Conservation (phyloP, 768 basidiomycete genomes). For the Candolleomyces eurysporus region DNA sequence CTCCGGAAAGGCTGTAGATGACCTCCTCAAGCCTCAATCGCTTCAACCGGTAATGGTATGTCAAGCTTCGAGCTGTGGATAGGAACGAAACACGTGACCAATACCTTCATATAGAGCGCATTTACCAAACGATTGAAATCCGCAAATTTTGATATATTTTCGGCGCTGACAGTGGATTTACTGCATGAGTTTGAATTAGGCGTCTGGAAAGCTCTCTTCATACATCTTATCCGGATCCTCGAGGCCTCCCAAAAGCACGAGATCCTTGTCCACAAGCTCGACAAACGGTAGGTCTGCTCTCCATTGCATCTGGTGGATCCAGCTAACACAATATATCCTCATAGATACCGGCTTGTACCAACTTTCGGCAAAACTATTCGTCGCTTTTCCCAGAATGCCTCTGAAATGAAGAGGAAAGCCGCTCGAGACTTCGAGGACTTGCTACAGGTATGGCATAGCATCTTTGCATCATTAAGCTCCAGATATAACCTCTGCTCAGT, state of each 20-base stretch:
- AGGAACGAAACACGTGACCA: too few relatives aligned
- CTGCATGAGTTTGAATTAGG: constrained; percentile 39
- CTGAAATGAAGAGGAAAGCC: constrained; percentile 28
- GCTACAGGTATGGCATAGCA: constrained; percentile 25
- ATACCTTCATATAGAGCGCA: constrained; percentile 24
- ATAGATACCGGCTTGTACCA: constrained; percentile 21
- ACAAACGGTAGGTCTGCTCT: neutral
- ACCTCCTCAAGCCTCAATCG: neutral
- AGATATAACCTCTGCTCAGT: constrained; percentile 30
- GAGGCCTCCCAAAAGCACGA: constrained; percentile 19
- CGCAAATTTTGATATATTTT: constrained; percentile 23
- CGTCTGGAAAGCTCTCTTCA: constrained; percentile 32
- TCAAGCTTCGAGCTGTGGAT: neutral
- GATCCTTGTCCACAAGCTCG: constrained; percentile 13
- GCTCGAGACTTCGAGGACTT: constrained; percentile 38
- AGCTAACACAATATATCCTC: neutral
- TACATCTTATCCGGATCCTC: constrained; percentile 33
- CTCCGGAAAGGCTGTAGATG: neutral
- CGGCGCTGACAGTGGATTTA: constrained; percentile 27
- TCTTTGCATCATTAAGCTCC: neutral
- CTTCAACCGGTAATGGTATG: neutral
- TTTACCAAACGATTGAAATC: constrained; percentile 20
- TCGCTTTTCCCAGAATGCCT: constrained; percentile 25
- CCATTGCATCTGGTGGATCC: neutral
- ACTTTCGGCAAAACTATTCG: constrained; percentile 30